Evolutionary conservation across 345 rosid genomes (phyloP).

Genomic region (Lenwebbia sp.): DNA sequence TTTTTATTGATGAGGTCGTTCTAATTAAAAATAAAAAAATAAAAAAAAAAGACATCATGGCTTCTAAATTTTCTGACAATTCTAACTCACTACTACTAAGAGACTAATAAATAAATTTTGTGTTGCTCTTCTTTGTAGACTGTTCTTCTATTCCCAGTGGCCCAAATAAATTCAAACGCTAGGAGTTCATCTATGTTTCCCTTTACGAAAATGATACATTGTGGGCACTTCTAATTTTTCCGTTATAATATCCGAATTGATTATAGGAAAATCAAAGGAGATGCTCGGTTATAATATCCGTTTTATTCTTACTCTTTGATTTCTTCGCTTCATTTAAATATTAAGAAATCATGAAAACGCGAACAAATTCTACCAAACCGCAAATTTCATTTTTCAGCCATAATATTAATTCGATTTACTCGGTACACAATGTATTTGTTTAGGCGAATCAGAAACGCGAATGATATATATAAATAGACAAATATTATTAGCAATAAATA

Average conservation of each 20-base stretch:
- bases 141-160: neutral
- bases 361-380: neutral
- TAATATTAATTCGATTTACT: neutral
- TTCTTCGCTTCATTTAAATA: neutral
- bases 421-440: rapidly evolving
- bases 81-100: too few relatives aligned
- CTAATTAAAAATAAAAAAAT: neutral
- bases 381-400: too few relatives aligned
- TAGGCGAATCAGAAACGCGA: rapidly evolving
- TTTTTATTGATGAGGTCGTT: neutral
- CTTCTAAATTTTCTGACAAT: neutral
- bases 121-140: neutral
- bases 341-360: neutral
- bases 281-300: too few relatives aligned
- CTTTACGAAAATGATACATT: neutral
- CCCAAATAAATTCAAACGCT: neutral
- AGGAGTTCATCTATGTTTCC: neutral
- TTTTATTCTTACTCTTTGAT: too few relatives aligned
- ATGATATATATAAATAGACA: rapidly evolving
- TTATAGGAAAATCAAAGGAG: too few relatives aligned
- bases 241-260: too few relatives aligned
- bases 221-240: neutral
- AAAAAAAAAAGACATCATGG: neutral
- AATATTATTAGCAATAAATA: rapidly evolving
- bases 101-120: neutral